Base-by-base conservation (phyloP, 2,329 filamentous ascomycete genomes). In the Neonectria coccinea region DNA sequence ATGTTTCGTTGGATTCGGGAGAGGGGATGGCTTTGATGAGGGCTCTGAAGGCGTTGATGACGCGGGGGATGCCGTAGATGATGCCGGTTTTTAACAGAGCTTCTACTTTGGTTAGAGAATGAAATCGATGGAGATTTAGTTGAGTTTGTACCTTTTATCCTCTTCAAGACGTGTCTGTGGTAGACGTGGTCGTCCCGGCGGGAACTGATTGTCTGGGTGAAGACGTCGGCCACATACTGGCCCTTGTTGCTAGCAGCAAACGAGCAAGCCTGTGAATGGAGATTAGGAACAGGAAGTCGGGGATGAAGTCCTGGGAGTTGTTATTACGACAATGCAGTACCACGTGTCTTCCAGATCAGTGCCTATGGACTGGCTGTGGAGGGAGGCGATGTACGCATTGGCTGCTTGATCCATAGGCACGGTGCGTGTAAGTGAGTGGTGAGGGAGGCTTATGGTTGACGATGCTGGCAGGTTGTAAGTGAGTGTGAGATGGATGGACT, bases 61-160 rank as follows among this genome's bases (percentile, higher is more conserved):
- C 57, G 7, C 72, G 65, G 20, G 72, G 72, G 45, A 74, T 74
- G 47, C 72, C 72, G 39, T 69, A 74, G 27, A 74, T 74, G 56
- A 73, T 70, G 44, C 71, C 66, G 1, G 72, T 73, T 56, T 74
- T 74, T 6, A 74, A 39, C 4, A 74, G 55, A 3, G 55, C 63
- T 50, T 73, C 70, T 22, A 22, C 3, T 22, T 22, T 22, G 22
- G 22, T 22, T 1, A 22, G 22, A 22, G 3, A 3, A 22, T 3
- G 22, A 22, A 3, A 22, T 22, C 2, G 4, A 3, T 22, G 4
- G 22, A 22, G 22, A 3, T 22, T 2, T 22, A 22, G 22, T 22
- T 22, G 22, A 3, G 22, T 22, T 22, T 22, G 22, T 3, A 22
- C 22, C 61, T 51, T 68, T 66, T 14, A 64, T 66, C 55, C 66